Percentiles rank a stretch among this genome's conserved stretches.
Evolutionary conservation across 805 yeast genomes (phyloP).

Genomic region (Ogataea siamensis): DNA sequence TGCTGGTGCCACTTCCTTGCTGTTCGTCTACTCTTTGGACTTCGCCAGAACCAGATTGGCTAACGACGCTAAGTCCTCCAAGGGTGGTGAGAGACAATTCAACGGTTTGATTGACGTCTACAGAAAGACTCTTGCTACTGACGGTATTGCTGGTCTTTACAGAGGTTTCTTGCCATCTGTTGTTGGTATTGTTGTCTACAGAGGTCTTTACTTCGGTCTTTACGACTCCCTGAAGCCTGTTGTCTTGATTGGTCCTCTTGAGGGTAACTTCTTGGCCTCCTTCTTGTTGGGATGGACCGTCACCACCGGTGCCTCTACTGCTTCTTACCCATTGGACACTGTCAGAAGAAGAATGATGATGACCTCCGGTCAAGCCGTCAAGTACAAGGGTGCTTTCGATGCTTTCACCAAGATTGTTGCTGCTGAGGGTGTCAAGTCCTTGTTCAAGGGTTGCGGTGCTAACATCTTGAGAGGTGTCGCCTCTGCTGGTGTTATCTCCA

Average conservation of each 20-base stretch:
- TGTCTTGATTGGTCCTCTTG: constrained; percentile 89
- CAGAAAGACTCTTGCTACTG: constrained; percentile 92
- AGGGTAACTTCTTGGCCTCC: constrained; percentile 92
- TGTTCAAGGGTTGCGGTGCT: constrained; percentile 99
- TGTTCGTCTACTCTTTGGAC: constrained; percentile 95
- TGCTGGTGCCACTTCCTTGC: constrained; percentile 94
- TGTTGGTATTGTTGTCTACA: constrained; percentile 95
- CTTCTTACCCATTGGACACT: constrained; percentile 98
- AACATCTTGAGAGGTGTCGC: constrained; percentile 99
- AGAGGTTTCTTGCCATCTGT: constrained; percentile 99
- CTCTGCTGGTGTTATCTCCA: constrained; percentile 98
- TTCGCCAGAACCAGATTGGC: constrained; percentile 99
- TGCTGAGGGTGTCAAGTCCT: constrained; percentile 89
- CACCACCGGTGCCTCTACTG: constrained; percentile 97
- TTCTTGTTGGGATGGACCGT: constrained; percentile 97
- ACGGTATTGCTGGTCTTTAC: constrained; percentile 98
- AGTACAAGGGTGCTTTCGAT: constrained; percentile 93
- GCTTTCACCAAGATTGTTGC: constrained; percentile 90
- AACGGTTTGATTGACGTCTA: constrained; percentile 96
- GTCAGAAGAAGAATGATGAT: constrained; percentile 99
- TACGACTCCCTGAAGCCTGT: constrained; percentile 96
- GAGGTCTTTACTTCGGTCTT: constrained; percentile 98
- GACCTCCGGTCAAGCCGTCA: constrained; percentile 99
- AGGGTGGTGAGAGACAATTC: constrained; percentile 95
- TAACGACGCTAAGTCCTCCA: constrained; percentile 90